Percentiles rank a stretch among this genome's conserved stretches.
phyloP scores from a whole-genome alignment of 176 grass and related monocot species.

The Ampelocalamus luodianensis region DNA sequence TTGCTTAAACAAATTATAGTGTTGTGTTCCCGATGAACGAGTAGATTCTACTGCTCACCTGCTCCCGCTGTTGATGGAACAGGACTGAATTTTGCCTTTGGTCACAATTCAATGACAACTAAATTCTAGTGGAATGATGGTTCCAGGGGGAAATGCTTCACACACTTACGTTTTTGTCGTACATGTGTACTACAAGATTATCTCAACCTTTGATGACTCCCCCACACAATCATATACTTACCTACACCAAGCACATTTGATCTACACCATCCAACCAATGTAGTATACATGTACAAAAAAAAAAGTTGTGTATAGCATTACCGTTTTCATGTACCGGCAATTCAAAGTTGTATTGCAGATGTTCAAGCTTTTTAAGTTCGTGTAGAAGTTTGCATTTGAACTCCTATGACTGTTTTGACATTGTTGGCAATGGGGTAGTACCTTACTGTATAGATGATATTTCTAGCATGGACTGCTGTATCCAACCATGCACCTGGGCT shows the following conservation, averaged over 20 bases:
- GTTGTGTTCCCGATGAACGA: neutral
- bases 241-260: too few species aligned
- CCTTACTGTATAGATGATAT: neutral
- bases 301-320: too few species aligned
- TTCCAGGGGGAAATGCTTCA: too few species aligned
- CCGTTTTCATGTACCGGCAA: neutral
- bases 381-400: neutral
- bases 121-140: neutral
- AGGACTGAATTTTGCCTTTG: neutral
- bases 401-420: neutral
- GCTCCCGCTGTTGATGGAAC: slow-evolving; percentile 19
- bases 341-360: neutral
- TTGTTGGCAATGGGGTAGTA: neutral
- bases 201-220: too few species aligned
- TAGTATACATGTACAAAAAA: too few species aligned
- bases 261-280: too few species aligned
- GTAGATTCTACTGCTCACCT: slow-evolving; percentile 23
- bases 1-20: slow-evolving; percentile 25
- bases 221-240: too few species aligned
- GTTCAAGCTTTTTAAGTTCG: neutral
- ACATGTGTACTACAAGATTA: too few species aligned
- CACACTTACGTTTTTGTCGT: too few species aligned
- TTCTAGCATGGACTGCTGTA: neutral
- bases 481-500: neutral
- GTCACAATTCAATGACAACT: neutral